These are phyloP conservation scores for Pseudocercospora cruenta DNA, from an alignment of 2,329 filamentous ascomycete genomes.

Conservation along the genomic window DNA sequence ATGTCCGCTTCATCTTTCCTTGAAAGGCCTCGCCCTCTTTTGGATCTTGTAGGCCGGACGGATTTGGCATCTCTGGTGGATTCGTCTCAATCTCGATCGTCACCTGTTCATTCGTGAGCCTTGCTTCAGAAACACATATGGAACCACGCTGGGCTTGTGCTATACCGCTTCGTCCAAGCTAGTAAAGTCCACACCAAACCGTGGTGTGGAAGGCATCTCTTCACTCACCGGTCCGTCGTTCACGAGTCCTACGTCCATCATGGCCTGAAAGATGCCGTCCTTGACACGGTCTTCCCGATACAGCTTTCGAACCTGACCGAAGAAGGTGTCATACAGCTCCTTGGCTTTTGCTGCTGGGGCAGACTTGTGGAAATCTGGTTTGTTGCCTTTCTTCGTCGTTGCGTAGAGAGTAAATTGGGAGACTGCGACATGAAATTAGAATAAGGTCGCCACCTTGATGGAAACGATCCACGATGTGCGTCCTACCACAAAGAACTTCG, in stretches of 20 bases:
- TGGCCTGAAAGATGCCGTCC: conserved; percentile 95
- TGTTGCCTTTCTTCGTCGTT: conserved; percentile 91
- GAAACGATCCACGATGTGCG: background rate
- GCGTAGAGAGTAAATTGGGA: conserved; percentile 96
- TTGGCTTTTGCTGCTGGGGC: conserved; percentile 77
- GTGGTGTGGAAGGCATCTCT: conserved; percentile 19
- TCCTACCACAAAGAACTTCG: conserved; percentile 88
- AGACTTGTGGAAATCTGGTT: conserved; percentile 92
- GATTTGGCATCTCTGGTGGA: conserved; percentile 46
- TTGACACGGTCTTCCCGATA: conserved; percentile 79
- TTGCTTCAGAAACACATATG: background rate
- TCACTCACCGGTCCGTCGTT: conserved; percentile 77
- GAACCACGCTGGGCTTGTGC: conserved; percentile 21
- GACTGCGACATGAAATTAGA: conserved; percentile 57
- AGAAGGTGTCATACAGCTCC: conserved; percentile 81
- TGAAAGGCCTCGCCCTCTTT: conserved; percentile 37
- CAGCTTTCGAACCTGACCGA: conserved; percentile 70
- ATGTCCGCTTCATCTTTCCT: conserved; percentile 39
- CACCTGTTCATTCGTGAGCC: conserved; percentile 43
- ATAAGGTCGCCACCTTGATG: conserved; percentile 13
- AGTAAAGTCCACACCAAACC: conserved; percentile 53
- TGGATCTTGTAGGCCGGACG: conserved; percentile 33
- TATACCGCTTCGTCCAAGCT: conserved; percentile 61
- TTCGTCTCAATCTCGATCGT: conserved; percentile 55
- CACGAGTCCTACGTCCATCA: conserved; percentile 95